Percentiles rank a stretch among this genome's conserved stretches.
Conservation (phyloP, 345 rosid species). For the Citrus australasica region DNA sequence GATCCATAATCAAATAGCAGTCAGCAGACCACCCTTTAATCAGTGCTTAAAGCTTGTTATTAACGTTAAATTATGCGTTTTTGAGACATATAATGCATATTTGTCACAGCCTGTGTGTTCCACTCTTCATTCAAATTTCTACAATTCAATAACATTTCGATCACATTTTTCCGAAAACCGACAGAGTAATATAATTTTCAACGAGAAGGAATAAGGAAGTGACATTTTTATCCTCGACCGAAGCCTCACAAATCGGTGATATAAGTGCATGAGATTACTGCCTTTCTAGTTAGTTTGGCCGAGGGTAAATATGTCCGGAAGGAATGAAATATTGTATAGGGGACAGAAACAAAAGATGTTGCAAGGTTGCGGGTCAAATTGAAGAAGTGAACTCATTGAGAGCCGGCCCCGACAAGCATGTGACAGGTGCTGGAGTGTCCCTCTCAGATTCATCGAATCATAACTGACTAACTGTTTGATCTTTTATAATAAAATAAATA, state of each 20-base stretch:
- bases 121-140: too few relatives aligned
- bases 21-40: neutral
- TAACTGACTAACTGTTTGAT: neutral
- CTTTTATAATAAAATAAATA: too few relatives aligned
- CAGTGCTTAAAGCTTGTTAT: too few relatives aligned
- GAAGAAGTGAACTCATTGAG: neutral
- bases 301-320: neutral
- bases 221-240: neutral
- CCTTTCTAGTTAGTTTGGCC: neutral
- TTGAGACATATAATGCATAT: too few relatives aligned
- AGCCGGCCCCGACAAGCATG: conserved; percentile 16
- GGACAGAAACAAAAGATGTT: neutral
- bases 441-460: neutral
- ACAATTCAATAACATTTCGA: too few relatives aligned
- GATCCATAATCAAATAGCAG: conserved; percentile 7
- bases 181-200: too few relatives aligned
- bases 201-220: neutral
- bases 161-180: too few relatives aligned
- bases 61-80: too few relatives aligned
- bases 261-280: too few relatives aligned
- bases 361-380: neutral
- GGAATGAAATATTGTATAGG: too few relatives aligned
- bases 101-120: too few relatives aligned
- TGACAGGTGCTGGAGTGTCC: conserved; percentile 16
- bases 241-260: neutral